These are phyloP conservation scores for Smittium mucronatum DNA, from an alignment of 371 early-diverging fungal genomes.

Conservation along the genomic window DNA sequence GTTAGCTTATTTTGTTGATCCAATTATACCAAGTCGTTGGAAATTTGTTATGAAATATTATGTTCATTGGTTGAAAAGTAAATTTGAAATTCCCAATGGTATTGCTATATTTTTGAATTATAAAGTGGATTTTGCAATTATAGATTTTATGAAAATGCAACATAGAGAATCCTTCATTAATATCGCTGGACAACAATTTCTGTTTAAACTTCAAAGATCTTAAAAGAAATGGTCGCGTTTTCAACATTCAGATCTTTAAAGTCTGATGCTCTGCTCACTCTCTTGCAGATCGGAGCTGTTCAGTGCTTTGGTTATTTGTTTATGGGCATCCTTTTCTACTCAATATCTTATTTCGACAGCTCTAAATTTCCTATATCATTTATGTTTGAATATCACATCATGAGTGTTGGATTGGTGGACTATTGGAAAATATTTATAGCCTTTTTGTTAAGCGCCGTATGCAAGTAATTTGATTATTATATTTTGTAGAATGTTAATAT, in stretches of 20 bases:
- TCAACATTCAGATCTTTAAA: slow-evolving; percentile 5
- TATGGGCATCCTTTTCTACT: background rate
- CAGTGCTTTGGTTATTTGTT: background rate
- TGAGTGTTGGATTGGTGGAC: background rate
- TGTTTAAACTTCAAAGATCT: no score
- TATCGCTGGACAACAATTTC: no score
- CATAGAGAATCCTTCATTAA: no score
- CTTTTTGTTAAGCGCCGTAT: background rate
- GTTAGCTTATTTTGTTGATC: no score
- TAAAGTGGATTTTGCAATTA: no score
- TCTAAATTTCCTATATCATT: background rate
- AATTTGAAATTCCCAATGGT: no score
- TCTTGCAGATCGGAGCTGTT: slow-evolving; percentile 3
- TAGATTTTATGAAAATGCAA: no score
- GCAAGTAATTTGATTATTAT: background rate
- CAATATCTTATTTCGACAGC: background rate
- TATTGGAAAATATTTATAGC: background rate
- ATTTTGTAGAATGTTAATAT: background rate
- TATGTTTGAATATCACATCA: background rate
- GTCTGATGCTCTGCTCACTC: slow-evolving; percentile 3
- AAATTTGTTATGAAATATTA: no score
- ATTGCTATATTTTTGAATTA: no score
- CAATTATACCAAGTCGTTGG: no score
- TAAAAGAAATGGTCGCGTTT: slow-evolving; percentile 6
- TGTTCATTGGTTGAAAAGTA: no score